Evolutionary conservation across 2,329 filamentous ascomycete species (phyloP).

Genomic region (Fusarium tuaranense): DNA sequence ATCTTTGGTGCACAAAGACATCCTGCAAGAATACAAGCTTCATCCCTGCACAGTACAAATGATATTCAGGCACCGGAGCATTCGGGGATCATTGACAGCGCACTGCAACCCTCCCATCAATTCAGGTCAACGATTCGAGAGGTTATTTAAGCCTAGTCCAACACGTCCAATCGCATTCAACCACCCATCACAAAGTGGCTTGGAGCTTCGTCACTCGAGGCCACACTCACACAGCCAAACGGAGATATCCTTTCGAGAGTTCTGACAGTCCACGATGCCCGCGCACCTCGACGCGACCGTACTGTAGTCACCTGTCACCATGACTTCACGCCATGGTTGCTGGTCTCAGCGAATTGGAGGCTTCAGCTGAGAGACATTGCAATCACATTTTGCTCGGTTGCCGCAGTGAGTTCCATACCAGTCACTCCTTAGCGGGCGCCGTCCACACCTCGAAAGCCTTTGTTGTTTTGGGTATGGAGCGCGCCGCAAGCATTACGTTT

Average conservation of each 20-base stretch:
- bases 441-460: not conserved
- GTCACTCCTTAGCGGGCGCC: not conserved
- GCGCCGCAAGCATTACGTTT: not conserved
- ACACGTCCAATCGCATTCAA: not conserved
- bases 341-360: not conserved
- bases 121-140: not conserved
- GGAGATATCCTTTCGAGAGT: not conserved
- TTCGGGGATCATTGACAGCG: not conserved
- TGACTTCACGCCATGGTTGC: not conserved
- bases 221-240: not conserved
- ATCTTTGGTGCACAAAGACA: not conserved
- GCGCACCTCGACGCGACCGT: not conserved
- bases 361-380: not conserved
- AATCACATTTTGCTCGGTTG: not conserved
- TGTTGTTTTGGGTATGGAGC: constrained; percentile 2
- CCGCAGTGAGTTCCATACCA: not conserved
- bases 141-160: not conserved
- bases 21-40: not conserved
- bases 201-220: not conserved
- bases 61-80: not conserved
- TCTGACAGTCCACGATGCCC: not conserved
- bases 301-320: not conserved
- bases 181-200: not conserved
- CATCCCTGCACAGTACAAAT: not conserved
- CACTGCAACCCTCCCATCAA: not conserved